Percentiles rank a stretch among this genome's conserved stretches.
These are phyloP conservation scores for Pseudocercospora cruenta DNA, from an alignment of 2,329 filamentous ascomycete species.

Conservation along the genomic window DNA sequence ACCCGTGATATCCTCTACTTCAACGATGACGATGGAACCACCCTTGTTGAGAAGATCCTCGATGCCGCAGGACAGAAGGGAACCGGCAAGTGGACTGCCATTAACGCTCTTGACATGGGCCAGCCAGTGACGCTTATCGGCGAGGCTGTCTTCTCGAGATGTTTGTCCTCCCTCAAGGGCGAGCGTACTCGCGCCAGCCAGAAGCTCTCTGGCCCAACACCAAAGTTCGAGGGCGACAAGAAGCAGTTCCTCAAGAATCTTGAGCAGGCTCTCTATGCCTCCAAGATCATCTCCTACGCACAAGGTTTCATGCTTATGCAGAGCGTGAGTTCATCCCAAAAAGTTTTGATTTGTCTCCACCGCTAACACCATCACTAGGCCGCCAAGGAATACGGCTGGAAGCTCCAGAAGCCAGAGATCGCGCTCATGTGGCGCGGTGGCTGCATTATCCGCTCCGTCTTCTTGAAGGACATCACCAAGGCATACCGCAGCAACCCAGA, in stretches of 20 bases:
- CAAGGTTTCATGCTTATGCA: slow-evolving; percentile 99
- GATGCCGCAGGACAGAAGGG: slow-evolving; percentile 99
- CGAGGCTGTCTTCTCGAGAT: slow-evolving; percentile 93
- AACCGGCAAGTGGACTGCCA: slow-evolving; percentile 99
- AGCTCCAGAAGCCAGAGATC: slow-evolving; percentile 99
- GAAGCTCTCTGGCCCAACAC: slow-evolving; percentile 76
- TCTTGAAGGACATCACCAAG: slow-evolving; percentile 98
- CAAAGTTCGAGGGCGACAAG: slow-evolving; percentile 86
- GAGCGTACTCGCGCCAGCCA: slow-evolving; percentile 83
- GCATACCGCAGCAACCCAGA: slow-evolving; percentile 94
- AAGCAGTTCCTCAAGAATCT: slow-evolving; percentile 93
- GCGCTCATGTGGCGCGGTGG: slow-evolving; percentile 99
- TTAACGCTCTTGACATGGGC: slow-evolving; percentile 97
- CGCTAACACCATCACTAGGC: slow-evolving; percentile 60
- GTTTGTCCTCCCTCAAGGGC: slow-evolving; percentile 89
- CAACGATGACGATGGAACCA: slow-evolving; percentile 89
- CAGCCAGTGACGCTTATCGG: slow-evolving; percentile 98
- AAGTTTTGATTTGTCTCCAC: slow-evolving; percentile 6
- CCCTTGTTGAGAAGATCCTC: slow-evolving; percentile 97
- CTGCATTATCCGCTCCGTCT: slow-evolving; percentile 99
- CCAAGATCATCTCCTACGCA: slow-evolving; percentile 99
- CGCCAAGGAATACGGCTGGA: slow-evolving; percentile 94
- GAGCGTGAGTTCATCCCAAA: slow-evolving; percentile 64
- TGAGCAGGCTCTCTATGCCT: slow-evolving; percentile 97
- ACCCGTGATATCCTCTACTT: slow-evolving; percentile 98